A percentile compares a stretch with the other conserved stretches of the same genome.
Conservation (phyloP, 2,329 filamentous ascomycete species). For the Venturia oleaginea region DNA sequence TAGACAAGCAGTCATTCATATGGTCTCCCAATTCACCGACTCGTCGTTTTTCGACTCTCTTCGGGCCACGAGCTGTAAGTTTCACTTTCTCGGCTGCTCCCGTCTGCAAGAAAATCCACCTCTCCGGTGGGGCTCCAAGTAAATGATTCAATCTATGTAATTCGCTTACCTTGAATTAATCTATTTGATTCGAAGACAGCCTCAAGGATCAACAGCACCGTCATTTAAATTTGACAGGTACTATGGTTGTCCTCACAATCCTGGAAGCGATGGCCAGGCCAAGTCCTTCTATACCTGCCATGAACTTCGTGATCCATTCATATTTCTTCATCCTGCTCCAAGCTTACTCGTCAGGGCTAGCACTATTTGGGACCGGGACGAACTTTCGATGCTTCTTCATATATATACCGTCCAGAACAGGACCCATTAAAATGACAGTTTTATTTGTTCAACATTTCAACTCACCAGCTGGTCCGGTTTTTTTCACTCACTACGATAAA, state of each 20-base stretch:
- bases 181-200: slow-evolving; percentile 3
- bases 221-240: not conserved
- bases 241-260: not conserved
- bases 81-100: not conserved
- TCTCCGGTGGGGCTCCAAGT: too few species aligned
- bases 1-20: not conserved
- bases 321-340: not conserved
- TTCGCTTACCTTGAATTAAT: not conserved
- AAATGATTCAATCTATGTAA: not conserved
- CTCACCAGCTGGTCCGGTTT: not conserved
- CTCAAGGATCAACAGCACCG: not conserved
- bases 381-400: not conserved
- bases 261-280: not conserved
- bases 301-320: not conserved
- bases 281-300: not conserved
- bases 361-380: not conserved
- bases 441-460: too few species aligned
- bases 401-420: not conserved
- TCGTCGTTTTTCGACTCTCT: not conserved
- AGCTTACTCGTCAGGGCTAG: not conserved
- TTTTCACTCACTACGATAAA: too few species aligned
- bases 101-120: not conserved
- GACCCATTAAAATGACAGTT: too few species aligned
- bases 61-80: not conserved
- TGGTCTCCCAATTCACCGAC: not conserved